phyloP scores from a whole-genome alignment of 2,329 filamentous ascomycete species.

The Arthrinium puccinioides region DNA sequence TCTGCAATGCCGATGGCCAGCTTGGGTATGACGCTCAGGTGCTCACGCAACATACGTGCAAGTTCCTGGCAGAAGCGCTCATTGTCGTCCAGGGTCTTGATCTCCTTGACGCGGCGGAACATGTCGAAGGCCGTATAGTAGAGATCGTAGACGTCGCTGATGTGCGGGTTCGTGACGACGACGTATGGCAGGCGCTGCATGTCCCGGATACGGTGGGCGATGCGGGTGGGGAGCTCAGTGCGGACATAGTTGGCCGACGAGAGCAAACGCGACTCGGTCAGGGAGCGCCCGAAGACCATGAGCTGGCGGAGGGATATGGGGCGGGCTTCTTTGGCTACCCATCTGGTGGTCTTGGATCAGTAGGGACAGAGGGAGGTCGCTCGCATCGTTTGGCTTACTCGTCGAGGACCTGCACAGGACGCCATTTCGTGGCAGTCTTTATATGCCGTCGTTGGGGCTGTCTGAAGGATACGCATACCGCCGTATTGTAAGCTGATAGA shows the following conservation, averaged over 20 bases:
- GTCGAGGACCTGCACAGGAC: constrained; percentile 56
- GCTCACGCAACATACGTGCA: constrained; percentile 71
- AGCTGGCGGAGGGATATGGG: constrained; percentile 96
- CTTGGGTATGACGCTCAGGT: constrained; percentile 89
- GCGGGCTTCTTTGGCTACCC: constrained; percentile 84
- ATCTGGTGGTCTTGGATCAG: constrained; percentile 45
- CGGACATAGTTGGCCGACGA: constrained; percentile 97
- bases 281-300: constrained; percentile 90
- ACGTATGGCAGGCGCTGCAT: constrained; percentile 96
- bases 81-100: constrained; percentile 83
- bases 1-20: constrained; percentile 92
- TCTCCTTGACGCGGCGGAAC: constrained; percentile 76
- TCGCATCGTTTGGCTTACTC: constrained; percentile 38
- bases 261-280: constrained; percentile 83
- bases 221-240: constrained; percentile 80
- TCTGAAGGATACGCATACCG: background rate
- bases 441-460: constrained; percentile 8
- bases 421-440: constrained; percentile 41
- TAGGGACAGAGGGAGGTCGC: background rate
- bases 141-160: constrained; percentile 90
- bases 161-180: constrained; percentile 90
- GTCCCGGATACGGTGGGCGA: constrained; percentile 90
- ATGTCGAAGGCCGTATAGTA: constrained; percentile 96
- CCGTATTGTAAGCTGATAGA: background rate
- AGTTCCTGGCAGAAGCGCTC: constrained; percentile 78